Base-by-base conservation (phyloP, 257 asterid species). In the Plantago major region DNA sequence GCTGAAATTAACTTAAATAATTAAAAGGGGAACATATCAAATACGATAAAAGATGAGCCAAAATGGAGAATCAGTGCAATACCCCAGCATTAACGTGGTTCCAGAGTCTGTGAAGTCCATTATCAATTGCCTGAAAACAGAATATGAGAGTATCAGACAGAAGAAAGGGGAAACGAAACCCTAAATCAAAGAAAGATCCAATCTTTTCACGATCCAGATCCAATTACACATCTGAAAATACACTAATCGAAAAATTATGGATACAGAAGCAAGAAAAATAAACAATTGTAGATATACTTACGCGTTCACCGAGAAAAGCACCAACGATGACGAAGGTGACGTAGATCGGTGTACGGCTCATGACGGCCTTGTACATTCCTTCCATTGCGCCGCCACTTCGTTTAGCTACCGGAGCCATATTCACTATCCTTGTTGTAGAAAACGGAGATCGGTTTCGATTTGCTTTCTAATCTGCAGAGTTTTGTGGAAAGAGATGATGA, bases 81-180 rank as follows among this genome's bases (percentile, higher is more conserved):
- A 86, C 95, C 95, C 95, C 95, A 75, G 64, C 88, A 66, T 86
- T 86, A 78, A 71, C 73, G 72, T 58, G 74, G 42, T 86, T 90
- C 95, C 95, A 86, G 15, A 86, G 67, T 60, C 66, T 76, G 43
- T 74, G 80, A 74, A 83, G 72, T 28, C 95, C 95, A 56, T 67
- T 75, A 66, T 83, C 95, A 65, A 86, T 88, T 2, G 75, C 88
- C 95, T 86, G 84, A 61, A 71, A 81, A 12, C n/a, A 53, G 33
- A 53, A 53, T 6, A 33, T 4, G 3, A 3, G 26, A 22, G 26
- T 6, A 53, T 12, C 58, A 26, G 16, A 26, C 12, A 19, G 10
- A 53, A 10, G 9, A 12, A 0, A 26, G 5, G 6, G 40, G 19
- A 53, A 53, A 15, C 58, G 42, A 9, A 40, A 26, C 26, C 26